Evolutionary conservation across 164 flowering plant genomes (phyloP).

Genomic region (Magnolia kwangsiensis): DNA sequence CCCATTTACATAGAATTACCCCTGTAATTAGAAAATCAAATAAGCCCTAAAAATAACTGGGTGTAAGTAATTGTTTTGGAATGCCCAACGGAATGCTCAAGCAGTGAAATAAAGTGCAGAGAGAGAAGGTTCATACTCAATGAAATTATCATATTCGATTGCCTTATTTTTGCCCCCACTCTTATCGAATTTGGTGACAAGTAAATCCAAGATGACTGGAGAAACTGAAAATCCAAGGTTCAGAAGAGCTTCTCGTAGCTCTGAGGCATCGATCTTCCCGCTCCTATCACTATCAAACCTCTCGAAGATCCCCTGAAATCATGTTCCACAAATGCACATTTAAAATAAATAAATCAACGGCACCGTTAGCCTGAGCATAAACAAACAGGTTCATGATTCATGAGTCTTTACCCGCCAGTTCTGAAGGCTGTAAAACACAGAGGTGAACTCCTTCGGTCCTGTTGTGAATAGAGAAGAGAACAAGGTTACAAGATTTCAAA

Average conservation of each 20-base stretch:
- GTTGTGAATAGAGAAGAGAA: constrained; percentile 10
- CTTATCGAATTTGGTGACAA: constrained; percentile 73
- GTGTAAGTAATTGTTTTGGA: neutral
- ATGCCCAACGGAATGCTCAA: neutral
- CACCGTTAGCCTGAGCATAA: neutral
- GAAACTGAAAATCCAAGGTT: constrained; percentile 77
- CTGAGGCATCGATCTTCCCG: constrained; percentile 59
- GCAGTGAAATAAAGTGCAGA: neutral
- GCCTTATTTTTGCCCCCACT: constrained; percentile 65
- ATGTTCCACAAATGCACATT: neutral
- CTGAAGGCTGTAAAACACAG: constrained; percentile 80
- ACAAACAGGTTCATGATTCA: neutral
- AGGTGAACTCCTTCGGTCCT: constrained; percentile 90
- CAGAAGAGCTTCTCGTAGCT: constrained; percentile 73
- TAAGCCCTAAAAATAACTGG: no score
- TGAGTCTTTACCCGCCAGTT: constrained; percentile 65
- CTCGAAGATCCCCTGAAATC: constrained; percentile 62
- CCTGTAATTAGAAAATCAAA: no score
- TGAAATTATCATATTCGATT: constrained; percentile 72
- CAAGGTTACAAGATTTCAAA: neutral
- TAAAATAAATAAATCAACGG: neutral
- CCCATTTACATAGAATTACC: no score
- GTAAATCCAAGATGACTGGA: constrained; percentile 63
- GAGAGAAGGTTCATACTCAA: constrained; percentile 25
- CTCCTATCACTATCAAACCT: constrained; percentile 76